phyloP scores from a whole-genome alignment of 306 rosid genomes.

The Spatholobus suberectus region DNA sequence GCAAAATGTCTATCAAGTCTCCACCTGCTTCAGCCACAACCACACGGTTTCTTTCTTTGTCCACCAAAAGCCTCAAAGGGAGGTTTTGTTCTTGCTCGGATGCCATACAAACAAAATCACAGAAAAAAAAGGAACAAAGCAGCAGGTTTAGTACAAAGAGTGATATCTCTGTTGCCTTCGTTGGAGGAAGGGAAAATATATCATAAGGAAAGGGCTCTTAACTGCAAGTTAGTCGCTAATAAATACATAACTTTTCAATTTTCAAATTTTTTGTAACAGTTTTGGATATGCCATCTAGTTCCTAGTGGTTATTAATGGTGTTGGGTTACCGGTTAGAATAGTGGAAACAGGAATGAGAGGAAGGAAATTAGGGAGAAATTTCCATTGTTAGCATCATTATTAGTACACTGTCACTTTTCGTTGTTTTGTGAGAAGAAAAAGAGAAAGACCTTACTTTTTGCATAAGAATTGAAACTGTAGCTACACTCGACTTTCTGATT shows the following conservation, averaged over 20 bases:
- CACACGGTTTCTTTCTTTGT: constrained; percentile 20
- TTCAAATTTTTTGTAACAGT: too few species aligned
- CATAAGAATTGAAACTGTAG: constrained; percentile 1
- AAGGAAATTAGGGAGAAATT: constrained; percentile 20
- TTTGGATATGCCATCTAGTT: not conserved
- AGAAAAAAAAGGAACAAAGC: not conserved
- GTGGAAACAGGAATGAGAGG: not conserved
- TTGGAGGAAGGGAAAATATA: too few species aligned
- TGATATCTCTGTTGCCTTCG: not conserved
- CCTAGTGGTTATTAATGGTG: constrained; percentile 7
- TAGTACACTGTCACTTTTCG: not conserved
- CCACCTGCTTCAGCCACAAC: constrained; percentile 41
- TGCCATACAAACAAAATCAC: constrained; percentile 28
- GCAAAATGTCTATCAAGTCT: constrained; percentile 43
- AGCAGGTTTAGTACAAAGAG: not conserved
- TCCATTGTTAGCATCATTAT: constrained; percentile 11
- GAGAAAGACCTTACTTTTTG: not conserved
- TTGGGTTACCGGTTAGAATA: too few species aligned
- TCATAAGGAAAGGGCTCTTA: too few species aligned
- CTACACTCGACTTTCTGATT: constrained; percentile 9
- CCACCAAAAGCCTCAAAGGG: constrained; percentile 36
- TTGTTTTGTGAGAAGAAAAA: not conserved
- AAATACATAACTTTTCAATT: too few species aligned
- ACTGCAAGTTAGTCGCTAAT: too few species aligned
- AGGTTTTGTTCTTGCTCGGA: constrained; percentile 25